Base-by-base conservation (phyloP, 495 filamentous ascomycete genomes). In the Hypoxylon perforatum region DNA sequence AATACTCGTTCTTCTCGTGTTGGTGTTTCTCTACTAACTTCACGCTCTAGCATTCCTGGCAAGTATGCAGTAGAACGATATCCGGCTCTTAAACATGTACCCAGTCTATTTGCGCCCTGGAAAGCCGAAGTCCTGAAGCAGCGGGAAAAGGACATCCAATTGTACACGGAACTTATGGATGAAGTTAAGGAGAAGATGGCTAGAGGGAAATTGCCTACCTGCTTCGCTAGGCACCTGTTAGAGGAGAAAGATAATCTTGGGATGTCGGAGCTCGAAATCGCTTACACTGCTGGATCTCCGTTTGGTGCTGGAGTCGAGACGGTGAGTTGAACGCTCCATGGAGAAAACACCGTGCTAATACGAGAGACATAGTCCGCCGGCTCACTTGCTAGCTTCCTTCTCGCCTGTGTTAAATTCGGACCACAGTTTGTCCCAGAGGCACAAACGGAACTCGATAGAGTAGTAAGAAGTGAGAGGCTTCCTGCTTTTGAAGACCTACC, bases 241-340 rank as follows among this genome's bases (percentile, higher is more conserved):
- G 74, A 80, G 38, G 78, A 84, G 60, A 75, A 81, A 21, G 67
- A 80, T 10, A 77, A 70, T 17, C 72, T 82, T 28, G 77, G 78
- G 4, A 81, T 83, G 57, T 77, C 77, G 4, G 85, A 87, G 42
- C 80, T 82, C 12, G 83, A 88, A 66, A 77, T 87, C 52, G 82
- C 82, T 1, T 87, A 85, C 65, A 75, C 86, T 0, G 84, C 86
- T 3, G 84, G 84, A 10, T 82, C 81, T 0, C 77, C 89, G 4
- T 89, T 90, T 57, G 86, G 85, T 2, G 88, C 88, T 11, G 88
- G 88, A 11, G 82, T 84, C n/a, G 88, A 90, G 70, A 90, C 88
- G 4, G 86, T 86, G 49, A 76, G 75, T 68, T 12, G 10, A 10
- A 21, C 25, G 11, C 15, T 55, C 81, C 74, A 65, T 78, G 74